phyloP scores from a whole-genome alignment of 257 asterid genomes.

The Jacaranda mimosifolia region DNA sequence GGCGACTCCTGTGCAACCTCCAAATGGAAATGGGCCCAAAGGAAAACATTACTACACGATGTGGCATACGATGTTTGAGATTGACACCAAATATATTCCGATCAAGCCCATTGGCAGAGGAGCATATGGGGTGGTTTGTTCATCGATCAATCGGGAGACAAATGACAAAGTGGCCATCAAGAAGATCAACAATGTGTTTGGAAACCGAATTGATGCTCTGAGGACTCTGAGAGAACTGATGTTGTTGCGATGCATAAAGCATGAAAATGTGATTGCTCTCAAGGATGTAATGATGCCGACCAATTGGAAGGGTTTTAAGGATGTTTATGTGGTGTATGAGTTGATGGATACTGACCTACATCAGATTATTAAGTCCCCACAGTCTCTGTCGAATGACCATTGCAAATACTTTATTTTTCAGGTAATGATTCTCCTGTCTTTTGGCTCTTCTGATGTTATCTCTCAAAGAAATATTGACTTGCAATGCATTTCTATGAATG shows the following conservation, averaged over 20 bases:
- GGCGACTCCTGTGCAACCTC: conserved; percentile 51
- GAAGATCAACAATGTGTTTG: conserved; percentile 53
- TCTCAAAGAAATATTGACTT: not conserved
- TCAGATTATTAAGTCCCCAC: conserved; percentile 48
- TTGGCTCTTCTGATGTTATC: not conserved
- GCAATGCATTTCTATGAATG: not conserved
- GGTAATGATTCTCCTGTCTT: conserved; percentile 28
- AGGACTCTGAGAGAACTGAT: conserved; percentile 51
- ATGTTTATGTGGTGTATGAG: conserved; percentile 53
- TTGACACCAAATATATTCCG: conserved; percentile 48
- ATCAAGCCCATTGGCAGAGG: conserved; percentile 55
- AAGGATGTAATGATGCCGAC: conserved; percentile 55
- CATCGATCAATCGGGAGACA: conserved; percentile 47
- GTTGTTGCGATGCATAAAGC: conserved; percentile 48
- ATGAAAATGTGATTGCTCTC: conserved; percentile 49
- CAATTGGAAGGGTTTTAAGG: conserved; percentile 48
- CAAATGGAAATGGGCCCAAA: conserved; percentile 33
- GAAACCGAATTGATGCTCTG: conserved; percentile 45
- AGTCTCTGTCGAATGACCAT: conserved; percentile 47
- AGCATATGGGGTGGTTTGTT: conserved; percentile 54
- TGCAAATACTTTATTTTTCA: conserved; percentile 55
- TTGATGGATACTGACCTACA: conserved; percentile 57
- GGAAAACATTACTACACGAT: conserved; percentile 49
- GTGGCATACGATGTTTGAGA: conserved; percentile 51
- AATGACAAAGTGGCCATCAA: conserved; percentile 53